Base-by-base conservation (phyloP, 2,329 filamentous ascomycete genomes). In the Penicillium rolfsii region DNA sequence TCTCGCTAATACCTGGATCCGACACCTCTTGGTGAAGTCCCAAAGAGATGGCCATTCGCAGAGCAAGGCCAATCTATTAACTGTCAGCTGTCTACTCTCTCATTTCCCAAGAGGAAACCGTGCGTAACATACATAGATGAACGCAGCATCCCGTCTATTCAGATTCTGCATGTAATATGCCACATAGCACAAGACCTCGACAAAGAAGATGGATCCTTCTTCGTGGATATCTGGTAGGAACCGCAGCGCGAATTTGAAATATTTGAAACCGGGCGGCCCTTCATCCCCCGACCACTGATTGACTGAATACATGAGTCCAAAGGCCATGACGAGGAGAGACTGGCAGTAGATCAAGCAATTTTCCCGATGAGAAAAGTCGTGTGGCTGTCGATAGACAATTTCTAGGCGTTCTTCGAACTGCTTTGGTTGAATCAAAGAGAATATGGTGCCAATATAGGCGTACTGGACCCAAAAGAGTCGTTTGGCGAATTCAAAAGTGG, bases 111-210 rank as follows among this genome's bases (percentile, higher is more conserved):
- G 5, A n/a, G 22, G 30, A 3, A 5, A 14, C 8, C 11, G 24
- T 35, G 14, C 11, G 19, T 54, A 54, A 50, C 70, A 52, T 64
- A 79, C 76, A 61, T 85, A 85, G 22, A 85, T 74, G 57, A 83
- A 85, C 0, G 84, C 83, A 2, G 83, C 82, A 68, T 86, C 83
- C 22, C 81, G 76, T 0, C 82, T 78, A 64, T 85, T 85, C 61
- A 85, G 76, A 61, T 84, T 85, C 62, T 85, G 83, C 78, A 86
- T 81, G 45, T 84, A 86, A 65, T 85, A 85, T 14, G 82, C 83
- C 1, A 84, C 79, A 50, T 85, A 78, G 8, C 82, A 81, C 7
- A 86, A 72, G 1, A 84, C 82, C 67, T 85, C 83, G 2, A 85
- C 82, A 45, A 83, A 84, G 19, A 83, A 72, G 1, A 85, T 78